A percentile compares a stretch with the other conserved stretches of the same genome.
Evolutionary conservation across 2,329 filamentous ascomycete genomes (phyloP).

Genomic region (Magnaporthiopsis rhizophila): DNA sequence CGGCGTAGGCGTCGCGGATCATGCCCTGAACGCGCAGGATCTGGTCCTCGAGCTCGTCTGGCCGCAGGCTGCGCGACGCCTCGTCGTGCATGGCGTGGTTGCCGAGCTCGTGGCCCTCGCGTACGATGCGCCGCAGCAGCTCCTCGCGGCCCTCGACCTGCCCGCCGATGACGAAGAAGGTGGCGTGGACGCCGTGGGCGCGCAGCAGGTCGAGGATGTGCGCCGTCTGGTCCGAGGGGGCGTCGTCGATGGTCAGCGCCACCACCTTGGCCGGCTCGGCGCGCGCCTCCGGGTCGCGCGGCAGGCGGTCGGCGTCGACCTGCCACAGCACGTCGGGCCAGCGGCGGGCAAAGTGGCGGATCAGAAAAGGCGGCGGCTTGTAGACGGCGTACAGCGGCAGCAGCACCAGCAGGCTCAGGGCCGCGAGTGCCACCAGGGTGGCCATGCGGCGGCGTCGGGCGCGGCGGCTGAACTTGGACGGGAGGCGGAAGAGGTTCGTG

Average conservation of each 20-base stretch:
- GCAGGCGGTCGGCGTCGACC: constrained; percentile 27
- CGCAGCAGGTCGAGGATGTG: constrained; percentile 63
- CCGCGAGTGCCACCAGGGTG: constrained; percentile 37
- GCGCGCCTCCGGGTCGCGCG: background rate
- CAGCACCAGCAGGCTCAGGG: constrained; percentile 26
- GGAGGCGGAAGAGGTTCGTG: constrained; percentile 42
- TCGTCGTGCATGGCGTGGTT: constrained; percentile 91
- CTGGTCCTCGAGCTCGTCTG: constrained; percentile 52
- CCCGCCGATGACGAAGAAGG: constrained; percentile 81
- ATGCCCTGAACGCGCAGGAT: constrained; percentile 55
- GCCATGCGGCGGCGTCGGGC: constrained; percentile 52
- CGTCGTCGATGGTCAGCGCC: constrained; percentile 82
- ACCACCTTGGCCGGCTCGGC: constrained; percentile 52
- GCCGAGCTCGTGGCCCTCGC: constrained; percentile 59
- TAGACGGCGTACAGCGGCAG: constrained; percentile 62
- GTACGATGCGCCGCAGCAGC: constrained; percentile 49
- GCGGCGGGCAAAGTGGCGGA: constrained; percentile 59
- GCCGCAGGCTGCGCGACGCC: constrained; percentile 54
- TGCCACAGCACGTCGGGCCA: constrained; percentile 79
- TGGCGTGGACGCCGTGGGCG: constrained; percentile 61
- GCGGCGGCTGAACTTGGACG: constrained; percentile 47
- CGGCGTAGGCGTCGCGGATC: constrained; percentile 49
- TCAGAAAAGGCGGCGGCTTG: constrained; percentile 67
- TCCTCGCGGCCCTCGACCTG: constrained; percentile 55
- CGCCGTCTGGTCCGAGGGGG: constrained; percentile 63